These are phyloP conservation scores for Neospermospora avenae DNA, from an alignment of 2,329 filamentous ascomycete genomes.

Conservation along the genomic window DNA sequence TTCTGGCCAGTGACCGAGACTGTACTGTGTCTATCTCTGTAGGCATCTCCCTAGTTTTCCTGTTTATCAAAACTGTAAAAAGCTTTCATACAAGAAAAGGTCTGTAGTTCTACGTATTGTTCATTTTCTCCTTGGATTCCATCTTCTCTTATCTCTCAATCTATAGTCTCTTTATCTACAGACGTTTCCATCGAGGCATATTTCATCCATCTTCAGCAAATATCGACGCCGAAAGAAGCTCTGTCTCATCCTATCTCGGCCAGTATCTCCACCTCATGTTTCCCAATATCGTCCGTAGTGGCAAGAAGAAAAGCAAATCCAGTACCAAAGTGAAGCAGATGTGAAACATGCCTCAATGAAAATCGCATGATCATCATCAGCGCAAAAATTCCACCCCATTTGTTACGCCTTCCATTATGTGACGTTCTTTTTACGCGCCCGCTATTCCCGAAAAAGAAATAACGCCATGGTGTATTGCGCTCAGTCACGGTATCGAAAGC, in stretches of 20 bases:
- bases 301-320: background rate
- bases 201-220: background rate
- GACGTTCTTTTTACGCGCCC: slow-evolving; percentile 9
- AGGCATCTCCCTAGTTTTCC: too few species aligned
- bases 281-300: background rate
- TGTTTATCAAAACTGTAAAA: too few species aligned
- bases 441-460: slow-evolving; percentile 3
- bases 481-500: background rate
- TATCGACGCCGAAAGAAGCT: background rate
- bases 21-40: too few species aligned
- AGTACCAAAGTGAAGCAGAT: slow-evolving; percentile 12
- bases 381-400: background rate
- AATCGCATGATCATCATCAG: background rate
- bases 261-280: background rate
- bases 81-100: too few species aligned
- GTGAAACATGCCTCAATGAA: slow-evolving; percentile 2
- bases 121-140: background rate
- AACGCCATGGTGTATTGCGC: background rate
- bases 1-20: too few species aligned
- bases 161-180: background rate
- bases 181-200: background rate
- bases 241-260: background rate
- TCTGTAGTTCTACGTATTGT: background rate
- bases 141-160: background rate
- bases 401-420: background rate